A percentile compares a stretch with the other conserved stretches of the same genome.
These are phyloP conservation scores for Fragaria nilgerrensis DNA, from an alignment of 306 rosid species.

Conservation along the genomic window DNA sequence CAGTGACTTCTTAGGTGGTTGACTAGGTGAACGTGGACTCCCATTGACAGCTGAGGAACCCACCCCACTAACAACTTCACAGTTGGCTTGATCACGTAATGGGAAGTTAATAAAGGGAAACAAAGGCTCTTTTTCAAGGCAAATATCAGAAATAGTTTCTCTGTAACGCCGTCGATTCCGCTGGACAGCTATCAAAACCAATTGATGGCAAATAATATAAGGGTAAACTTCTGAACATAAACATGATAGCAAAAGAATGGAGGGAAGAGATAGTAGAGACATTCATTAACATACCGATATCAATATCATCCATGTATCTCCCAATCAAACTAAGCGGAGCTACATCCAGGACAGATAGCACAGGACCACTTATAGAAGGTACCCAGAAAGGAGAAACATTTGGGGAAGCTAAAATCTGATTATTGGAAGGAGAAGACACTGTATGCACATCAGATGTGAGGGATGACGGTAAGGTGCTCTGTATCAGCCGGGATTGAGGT, in stretches of 20 bases:
- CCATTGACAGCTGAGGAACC: constrained; percentile 35
- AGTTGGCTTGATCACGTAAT: constrained; percentile 41
- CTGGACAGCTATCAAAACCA: constrained; percentile 58
- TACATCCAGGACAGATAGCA: constrained; percentile 68
- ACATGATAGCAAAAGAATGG: constrained; percentile 21
- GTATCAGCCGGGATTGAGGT: constrained; percentile 35
- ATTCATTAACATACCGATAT: constrained; percentile 47
- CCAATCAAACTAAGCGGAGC: constrained; percentile 70
- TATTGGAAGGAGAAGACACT: constrained; percentile 36
- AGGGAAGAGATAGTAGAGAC: background rate
- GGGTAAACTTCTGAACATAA: constrained; percentile 28
- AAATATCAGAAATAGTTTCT: constrained; percentile 49
- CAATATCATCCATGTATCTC: constrained; percentile 60
- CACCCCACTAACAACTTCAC: constrained; percentile 39
- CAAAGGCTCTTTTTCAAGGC: constrained; percentile 63
- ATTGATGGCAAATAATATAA: constrained; percentile 31
- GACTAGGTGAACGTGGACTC: constrained; percentile 42
- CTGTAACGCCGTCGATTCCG: constrained; percentile 57
- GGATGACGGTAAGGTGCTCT: constrained; percentile 37
- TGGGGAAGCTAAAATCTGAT: constrained; percentile 33
- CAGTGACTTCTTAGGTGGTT: constrained; percentile 76
- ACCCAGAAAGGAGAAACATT: constrained; percentile 41
- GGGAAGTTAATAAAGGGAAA: constrained; percentile 55
- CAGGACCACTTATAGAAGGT: constrained; percentile 58
- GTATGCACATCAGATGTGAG: constrained; percentile 31